Conservation (phyloP, 371 early-diverging fungal genomes). For the Zopfochytrium polystomum region DNA sequence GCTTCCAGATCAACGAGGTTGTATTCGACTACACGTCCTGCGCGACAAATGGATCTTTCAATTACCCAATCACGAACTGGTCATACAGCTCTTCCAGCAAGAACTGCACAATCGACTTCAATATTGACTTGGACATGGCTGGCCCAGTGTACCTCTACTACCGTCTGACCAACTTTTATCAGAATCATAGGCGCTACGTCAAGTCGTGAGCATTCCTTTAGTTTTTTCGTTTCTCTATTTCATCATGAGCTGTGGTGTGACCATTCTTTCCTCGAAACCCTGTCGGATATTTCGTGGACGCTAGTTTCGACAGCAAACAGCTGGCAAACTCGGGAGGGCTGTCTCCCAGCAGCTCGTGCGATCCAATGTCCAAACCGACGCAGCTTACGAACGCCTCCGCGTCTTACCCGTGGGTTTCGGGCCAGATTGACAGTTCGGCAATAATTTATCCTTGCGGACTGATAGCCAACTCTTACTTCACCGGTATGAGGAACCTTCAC, state of each 20-base stretch:
- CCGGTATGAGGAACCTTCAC: conserved; percentile 51
- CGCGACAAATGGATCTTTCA: conserved; percentile 12
- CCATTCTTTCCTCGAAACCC: no score
- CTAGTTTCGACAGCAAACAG: conserved; percentile 21
- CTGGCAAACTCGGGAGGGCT: conserved; percentile 1
- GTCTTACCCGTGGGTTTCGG: conserved; percentile 10
- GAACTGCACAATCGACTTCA: conserved; percentile 74
- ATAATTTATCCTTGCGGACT: conserved; percentile 96
- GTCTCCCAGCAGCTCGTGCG: conserved; percentile 10
- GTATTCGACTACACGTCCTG: conserved; percentile 90
- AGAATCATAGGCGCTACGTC: conserved; percentile 95
- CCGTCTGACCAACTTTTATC: conserved; percentile 94
- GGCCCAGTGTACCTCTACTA: conserved; percentile 90
- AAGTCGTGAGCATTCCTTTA: no score
- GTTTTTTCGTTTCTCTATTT: no score
- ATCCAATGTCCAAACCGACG: conserved; percentile 11
- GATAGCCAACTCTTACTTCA: conserved; percentile 94
- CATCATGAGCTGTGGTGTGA: no score
- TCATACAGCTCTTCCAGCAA: conserved; percentile 37
- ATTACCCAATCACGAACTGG: conserved; percentile 36
- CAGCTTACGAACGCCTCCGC: conserved; percentile 4
- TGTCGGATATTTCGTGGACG: no score
- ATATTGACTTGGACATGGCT: conserved; percentile 61
- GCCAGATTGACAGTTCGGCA: conserved; percentile 27
- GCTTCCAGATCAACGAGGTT: conserved; percentile 57